Evolutionary conservation across 257 asterid species (phyloP), one percentile per base, ranked within the genome.

Genomic region (Prunella vulgaris): DNA sequence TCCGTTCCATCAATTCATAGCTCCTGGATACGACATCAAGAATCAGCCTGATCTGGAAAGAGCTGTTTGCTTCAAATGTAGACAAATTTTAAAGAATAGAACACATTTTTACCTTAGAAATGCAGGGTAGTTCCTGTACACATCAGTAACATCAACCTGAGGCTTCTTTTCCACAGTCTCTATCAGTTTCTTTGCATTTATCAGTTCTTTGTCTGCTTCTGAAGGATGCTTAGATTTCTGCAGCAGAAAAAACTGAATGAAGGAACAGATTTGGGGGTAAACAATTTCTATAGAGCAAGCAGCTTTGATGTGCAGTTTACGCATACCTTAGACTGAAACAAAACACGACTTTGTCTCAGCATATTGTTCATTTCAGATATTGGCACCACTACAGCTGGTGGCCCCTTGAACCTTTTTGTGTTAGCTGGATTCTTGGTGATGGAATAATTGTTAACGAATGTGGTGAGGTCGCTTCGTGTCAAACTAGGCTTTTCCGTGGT

Each of bases 1-100:
- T 81, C 78, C 71, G 73, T 71, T 88, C 90, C 97, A 90, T 90
- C 17, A 90, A 62, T 53, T 86, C 90, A 28, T 90, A 86, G 80
- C 95, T 88, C 84, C 94, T 90, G 87, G 77, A 75, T 0, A 66
- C 14, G 64, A 57, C 17, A 65, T 25, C 59, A 49, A 35, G 46
- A 24, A 25, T 56, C 59, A 51, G 22, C 56, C 38, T 52, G 30
- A 53, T 53, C 32, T 18, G 10, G 13, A 18, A 18, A 5, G 10
- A 52, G 30, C 3, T 53, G 32, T 21, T 21, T 12, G 7, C 21
- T 10, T 53, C 32, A 21, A 53, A 21, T 53, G 10, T 25, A 21
- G n/a, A n/a, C n/a, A n/a, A n/a, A n/a, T n/a, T n/a, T n/a, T 35
- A 4, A 35, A 7, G 42, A 35, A 35, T 32, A 32, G 38, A 32